Evolutionary conservation across 2,329 filamentous ascomycete genomes (phyloP), one percentile per base, ranked within the genome.

Genomic region (Helotiales sp.): DNA sequence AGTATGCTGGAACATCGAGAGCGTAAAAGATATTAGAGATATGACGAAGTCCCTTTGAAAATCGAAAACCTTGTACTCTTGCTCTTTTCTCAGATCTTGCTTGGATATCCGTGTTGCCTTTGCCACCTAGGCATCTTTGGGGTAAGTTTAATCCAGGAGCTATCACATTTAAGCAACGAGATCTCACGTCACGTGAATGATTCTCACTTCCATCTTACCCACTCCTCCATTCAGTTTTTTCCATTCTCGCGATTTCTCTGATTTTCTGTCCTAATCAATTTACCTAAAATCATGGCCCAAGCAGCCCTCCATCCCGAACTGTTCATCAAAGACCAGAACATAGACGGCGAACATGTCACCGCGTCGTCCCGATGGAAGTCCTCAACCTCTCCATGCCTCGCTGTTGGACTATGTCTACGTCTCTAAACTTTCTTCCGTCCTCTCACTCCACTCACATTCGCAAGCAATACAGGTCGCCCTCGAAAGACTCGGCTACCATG

Each of bases 1-100:
- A 13, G 64, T 64, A 30, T 71, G 75, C 46, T 70, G 68, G 52
- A 67, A 65, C 9, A 69, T 72, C 38, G 63, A 64, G 5, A 70
- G 73, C 54, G 62, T 72, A 34, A 67, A 65, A 10, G 67, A 71
- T 52, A 60, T 75, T 8, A 29, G 9, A 17, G 46, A 55, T 31
- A 22, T 53, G 25, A 24, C 36, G 5, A 33, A 22, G 31, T 33
- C 46, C 6, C 51, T 53, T n/a, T 53, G 29, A 51, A 13, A 27
- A 27, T 22, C 12, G 10, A 17, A 22, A 10, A 9, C 6, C 2
- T 19, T 22, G n/a, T n/a, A 22, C 7, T 17, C 24, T 19, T 22
- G 6, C 4, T 40, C n/a, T 40, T n/a, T n/a, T n/a, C n/a, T n/a
- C n/a, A n/a, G n/a, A n/a, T n/a, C n/a, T n/a, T n/a, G n/a, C n/a